Evolutionary conservation across 306 rosid species (phyloP).

Genomic region (Vicia faba): DNA sequence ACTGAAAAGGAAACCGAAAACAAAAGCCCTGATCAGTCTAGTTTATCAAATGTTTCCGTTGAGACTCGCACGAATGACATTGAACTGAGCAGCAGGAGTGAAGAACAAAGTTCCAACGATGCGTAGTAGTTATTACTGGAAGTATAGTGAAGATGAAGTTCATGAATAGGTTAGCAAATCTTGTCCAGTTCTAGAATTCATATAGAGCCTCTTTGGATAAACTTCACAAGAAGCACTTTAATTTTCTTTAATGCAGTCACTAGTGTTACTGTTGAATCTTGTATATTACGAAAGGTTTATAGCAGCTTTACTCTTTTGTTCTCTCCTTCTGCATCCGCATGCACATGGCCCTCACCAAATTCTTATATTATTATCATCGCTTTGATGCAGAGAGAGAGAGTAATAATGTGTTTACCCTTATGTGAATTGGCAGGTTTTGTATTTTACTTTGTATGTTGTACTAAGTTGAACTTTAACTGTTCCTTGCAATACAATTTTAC

Average conservation of each 20-base stretch:
- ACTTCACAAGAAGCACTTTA: constrained; percentile 7
- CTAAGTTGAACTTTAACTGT: background rate
- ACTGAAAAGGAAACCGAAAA: constrained; percentile 47
- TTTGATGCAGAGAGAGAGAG: constrained; percentile 1
- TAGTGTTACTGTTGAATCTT: constrained; percentile 14
- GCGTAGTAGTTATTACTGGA: constrained; percentile 34
- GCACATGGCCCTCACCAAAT: constrained; percentile 1
- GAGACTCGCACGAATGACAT: constrained; percentile 45
- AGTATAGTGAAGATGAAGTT: constrained; percentile 35
- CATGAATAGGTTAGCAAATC: constrained; percentile 36
- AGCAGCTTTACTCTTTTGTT: constrained; percentile 11
- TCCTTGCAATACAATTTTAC: constrained; percentile 16
- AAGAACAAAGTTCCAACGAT: constrained; percentile 63
- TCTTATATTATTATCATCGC: background rate
- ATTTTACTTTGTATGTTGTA: constrained; percentile 13
- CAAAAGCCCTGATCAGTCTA: constrained; percentile 46
- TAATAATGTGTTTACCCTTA: constrained; percentile 11
- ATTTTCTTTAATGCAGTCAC: constrained; percentile 12
- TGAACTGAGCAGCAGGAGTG: constrained; percentile 52
- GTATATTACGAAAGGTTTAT: constrained; percentile 14
- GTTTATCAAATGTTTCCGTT: constrained; percentile 46
- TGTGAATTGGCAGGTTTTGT: constrained; percentile 14
- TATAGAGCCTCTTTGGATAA: constrained; percentile 7
- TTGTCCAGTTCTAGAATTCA: constrained; percentile 34
- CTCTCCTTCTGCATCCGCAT: constrained; percentile 9